Conservation (phyloP, 2,329 filamentous ascomycete species). For the Paracorniculantispora psalliotae region DNA sequence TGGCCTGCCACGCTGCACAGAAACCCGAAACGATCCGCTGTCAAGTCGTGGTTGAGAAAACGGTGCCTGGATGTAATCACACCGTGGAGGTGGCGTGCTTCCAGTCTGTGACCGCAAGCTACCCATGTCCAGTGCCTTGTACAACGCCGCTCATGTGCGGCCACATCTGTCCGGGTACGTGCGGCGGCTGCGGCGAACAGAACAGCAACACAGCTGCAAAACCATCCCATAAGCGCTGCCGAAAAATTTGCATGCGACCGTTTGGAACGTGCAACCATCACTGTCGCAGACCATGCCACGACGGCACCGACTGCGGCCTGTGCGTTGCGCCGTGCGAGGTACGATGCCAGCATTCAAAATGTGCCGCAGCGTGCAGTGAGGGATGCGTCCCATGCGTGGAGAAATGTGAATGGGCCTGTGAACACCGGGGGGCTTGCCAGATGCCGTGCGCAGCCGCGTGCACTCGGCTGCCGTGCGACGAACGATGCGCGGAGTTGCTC, state of each 20-base stretch:
- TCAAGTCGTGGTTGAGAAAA: constrained; percentile 4
- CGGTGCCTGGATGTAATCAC: constrained; percentile 13
- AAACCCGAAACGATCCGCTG: constrained; percentile 2
- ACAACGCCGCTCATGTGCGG: constrained; percentile 34
- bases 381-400: constrained; percentile 57
- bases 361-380: constrained; percentile 47
- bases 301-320: constrained; percentile 29
- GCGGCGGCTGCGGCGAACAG: constrained; percentile 5
- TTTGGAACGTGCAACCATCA: constrained; percentile 53
- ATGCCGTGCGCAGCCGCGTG: constrained; percentile 62
- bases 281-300: constrained; percentile 33
- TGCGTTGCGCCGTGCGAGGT: constrained; percentile 56
- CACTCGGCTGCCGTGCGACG: constrained; percentile 57
- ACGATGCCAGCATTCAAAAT: constrained; percentile 51
- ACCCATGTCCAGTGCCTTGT: constrained; percentile 19
- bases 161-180: constrained; percentile 21
- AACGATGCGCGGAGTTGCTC: constrained; percentile 49
- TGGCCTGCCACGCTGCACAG: constrained; percentile 13
- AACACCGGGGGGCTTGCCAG: constrained; percentile 43
- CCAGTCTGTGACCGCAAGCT: constrained; percentile 10
- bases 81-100: constrained; percentile 4
- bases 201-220: constrained; percentile 16
- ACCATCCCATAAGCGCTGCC: constrained; percentile 32
- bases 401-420: constrained; percentile 44
- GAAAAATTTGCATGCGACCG: constrained; percentile 39